A percentile compares a stretch with the other conserved stretches of the same genome.
These are phyloP conservation scores for Aspergillus conjunctus DNA, from an alignment of 495 filamentous ascomycete genomes.

Conservation along the genomic window DNA sequence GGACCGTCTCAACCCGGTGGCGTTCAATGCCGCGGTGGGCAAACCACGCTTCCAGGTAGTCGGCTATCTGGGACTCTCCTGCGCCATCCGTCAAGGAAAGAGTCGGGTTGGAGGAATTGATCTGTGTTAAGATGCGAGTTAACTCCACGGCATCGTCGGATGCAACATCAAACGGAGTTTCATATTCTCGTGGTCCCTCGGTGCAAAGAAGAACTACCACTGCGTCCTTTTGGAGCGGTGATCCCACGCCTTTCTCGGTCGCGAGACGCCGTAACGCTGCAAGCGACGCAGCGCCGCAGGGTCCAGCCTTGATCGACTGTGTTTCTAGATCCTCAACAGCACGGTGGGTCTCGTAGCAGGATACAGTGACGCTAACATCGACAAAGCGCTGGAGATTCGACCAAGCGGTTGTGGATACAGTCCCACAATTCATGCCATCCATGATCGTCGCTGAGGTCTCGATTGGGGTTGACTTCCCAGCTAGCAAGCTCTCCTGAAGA, in stretches of 20 bases:
- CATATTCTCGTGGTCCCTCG: conserved; percentile 48
- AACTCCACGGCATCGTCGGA: conserved; percentile 38
- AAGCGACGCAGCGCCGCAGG: conserved; percentile 64
- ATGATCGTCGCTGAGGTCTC: conserved; percentile 61
- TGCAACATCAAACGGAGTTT: conserved; percentile 34
- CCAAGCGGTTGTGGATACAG: conserved; percentile 65
- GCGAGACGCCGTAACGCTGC: conserved; percentile 55
- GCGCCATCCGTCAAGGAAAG: conserved; percentile 39
- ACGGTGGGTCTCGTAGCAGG: conserved; percentile 55
- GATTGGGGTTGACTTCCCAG: conserved; percentile 45
- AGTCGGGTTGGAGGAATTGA: conserved; percentile 49
- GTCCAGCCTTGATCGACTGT: conserved; percentile 54
- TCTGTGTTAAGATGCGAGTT: conserved; percentile 42
- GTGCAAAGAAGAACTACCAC: conserved; percentile 58
- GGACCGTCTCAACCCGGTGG: conserved; percentile 43
- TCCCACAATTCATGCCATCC: conserved; percentile 70
- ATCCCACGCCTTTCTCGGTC: conserved; percentile 24
- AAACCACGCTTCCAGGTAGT: conserved; percentile 47
- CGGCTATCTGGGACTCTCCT: conserved; percentile 45
- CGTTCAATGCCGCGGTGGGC: conserved; percentile 48
- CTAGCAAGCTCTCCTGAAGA: conserved; percentile 52
- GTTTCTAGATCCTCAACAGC: conserved; percentile 52
- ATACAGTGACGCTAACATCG: conserved; percentile 59
- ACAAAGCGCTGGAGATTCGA: conserved; percentile 54
- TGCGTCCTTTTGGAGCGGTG: conserved; percentile 44